phyloP scores from a whole-genome alignment of 2,329 filamentous ascomycete genomes.

The Mollisiaceae sp. region DNA sequence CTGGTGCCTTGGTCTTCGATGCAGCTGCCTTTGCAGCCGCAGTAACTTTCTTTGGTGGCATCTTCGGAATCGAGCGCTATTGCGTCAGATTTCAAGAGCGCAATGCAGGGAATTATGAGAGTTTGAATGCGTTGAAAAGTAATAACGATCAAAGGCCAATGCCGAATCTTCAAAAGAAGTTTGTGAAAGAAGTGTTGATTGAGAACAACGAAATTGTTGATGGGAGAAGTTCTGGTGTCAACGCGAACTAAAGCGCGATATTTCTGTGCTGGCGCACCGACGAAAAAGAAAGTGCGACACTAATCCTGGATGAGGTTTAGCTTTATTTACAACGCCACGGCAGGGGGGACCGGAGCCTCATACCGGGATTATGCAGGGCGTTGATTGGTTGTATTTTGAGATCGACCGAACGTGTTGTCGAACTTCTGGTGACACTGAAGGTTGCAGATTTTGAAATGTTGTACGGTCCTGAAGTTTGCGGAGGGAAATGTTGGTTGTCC shows the following conservation, averaged over 20 bases:
- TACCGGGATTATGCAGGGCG: neutral
- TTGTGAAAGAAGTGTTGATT: neutral
- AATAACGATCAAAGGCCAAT: neutral
- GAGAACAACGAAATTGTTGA: neutral
- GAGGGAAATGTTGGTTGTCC: no score
- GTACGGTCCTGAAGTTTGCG: no score
- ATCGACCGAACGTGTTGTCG: neutral
- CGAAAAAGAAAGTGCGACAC: neutral
- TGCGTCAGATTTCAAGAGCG: neutral
- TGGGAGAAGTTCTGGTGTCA: slow-evolving; percentile 1
- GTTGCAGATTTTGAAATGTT: neutral
- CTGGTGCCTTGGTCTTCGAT: slow-evolving; percentile 6
- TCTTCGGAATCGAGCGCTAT: slow-evolving; percentile 15
- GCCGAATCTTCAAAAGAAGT: neutral
- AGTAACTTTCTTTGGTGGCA: slow-evolving; percentile 31
- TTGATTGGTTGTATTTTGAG: neutral
- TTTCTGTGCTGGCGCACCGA: neutral
- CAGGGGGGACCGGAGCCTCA: slow-evolving; percentile 1
- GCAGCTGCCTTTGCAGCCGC: slow-evolving; percentile 15
- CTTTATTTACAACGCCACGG: slow-evolving; percentile 1
- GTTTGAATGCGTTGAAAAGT: neutral
- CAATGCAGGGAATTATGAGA: neutral
- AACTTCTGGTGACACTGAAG: neutral
- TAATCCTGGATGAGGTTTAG: neutral
- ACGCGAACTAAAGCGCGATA: slow-evolving; percentile 5